Conservation (phyloP, 176 grass and related monocot genomes). For the Zizania latifolia region DNA sequence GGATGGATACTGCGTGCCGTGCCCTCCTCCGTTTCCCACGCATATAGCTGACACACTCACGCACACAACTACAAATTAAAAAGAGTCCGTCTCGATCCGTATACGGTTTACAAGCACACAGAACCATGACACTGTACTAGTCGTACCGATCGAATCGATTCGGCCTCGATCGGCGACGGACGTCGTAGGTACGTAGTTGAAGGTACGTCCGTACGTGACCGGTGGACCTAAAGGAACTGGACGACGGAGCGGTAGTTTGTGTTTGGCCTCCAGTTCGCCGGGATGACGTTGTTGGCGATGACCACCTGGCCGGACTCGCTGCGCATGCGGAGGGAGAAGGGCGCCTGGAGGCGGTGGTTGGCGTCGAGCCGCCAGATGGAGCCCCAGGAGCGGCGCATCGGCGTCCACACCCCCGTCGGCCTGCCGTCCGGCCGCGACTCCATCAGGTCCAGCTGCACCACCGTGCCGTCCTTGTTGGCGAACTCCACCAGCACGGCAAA, state of each 20-base stretch:
- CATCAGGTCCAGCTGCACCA: conserved; percentile 36
- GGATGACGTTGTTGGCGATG: conserved; percentile 52
- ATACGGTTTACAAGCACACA: background rate
- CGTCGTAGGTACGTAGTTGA: background rate
- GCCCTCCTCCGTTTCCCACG: background rate
- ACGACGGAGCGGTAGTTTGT: conserved; percentile 43
- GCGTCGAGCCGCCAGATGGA: conserved; percentile 59
- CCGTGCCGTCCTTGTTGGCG: conserved; percentile 46
- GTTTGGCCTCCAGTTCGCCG: conserved; percentile 41
- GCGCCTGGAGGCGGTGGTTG: conserved; percentile 30
- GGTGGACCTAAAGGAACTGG: conserved; percentile 15
- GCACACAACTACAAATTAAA: background rate
- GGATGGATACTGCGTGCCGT: background rate
- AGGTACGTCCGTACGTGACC: too few species aligned
- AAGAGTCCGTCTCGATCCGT: background rate
- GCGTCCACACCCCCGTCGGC: conserved; percentile 31
- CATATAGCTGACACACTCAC: background rate
- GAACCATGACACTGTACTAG: background rate
- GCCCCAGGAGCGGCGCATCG: conserved; percentile 49
- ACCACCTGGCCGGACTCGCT: conserved; percentile 26
- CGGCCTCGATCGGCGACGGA: background rate
- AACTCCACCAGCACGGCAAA: conserved; percentile 49
- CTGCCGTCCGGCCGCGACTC: background rate
- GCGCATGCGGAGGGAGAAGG: conserved; percentile 55
- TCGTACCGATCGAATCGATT: background rate